phyloP scores from a whole-genome alignment of 2,329 filamentous ascomycete genomes.

The Byssothecium circinans region DNA sequence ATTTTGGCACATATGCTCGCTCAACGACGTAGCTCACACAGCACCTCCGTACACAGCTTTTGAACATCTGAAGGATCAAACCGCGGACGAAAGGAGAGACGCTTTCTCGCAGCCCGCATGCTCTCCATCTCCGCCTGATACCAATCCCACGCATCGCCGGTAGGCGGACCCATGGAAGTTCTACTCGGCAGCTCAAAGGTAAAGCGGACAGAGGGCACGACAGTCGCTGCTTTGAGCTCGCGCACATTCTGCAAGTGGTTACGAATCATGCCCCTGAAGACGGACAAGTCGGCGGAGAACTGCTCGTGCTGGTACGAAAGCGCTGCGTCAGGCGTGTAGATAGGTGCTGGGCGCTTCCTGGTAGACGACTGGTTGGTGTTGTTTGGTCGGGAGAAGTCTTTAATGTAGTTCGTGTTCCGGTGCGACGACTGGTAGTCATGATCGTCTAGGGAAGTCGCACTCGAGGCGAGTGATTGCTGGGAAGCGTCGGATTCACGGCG shows the following conservation, averaged over 20 bases:
- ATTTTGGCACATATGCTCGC: too few relatives aligned
- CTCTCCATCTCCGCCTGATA: constrained; percentile 15
- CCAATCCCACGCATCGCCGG: constrained; percentile 8
- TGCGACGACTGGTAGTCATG: constrained; percentile 3
- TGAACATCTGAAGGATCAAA: constrained; percentile 33
- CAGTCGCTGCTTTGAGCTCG: constrained; percentile 20
- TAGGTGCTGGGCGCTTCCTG: constrained; percentile 6
- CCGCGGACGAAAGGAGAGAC: constrained; percentile 25
- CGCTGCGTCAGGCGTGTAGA: constrained; percentile 7
- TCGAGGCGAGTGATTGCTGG: constrained; percentile 24
- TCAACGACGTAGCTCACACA: constrained; percentile 27
- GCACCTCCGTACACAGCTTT: constrained; percentile 31
- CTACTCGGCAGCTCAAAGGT: constrained; percentile 16
- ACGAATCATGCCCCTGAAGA: constrained; percentile 32
- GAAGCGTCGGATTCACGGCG: constrained; percentile 23
- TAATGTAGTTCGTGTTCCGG: background rate
- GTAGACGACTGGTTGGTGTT: constrained; percentile 2
- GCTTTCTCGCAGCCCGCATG: constrained; percentile 18
- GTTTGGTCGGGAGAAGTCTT: background rate
- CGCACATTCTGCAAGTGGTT: constrained; percentile 31
- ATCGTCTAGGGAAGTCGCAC: constrained; percentile 21
- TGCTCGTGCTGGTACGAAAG: constrained; percentile 18
- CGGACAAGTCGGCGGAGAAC: constrained; percentile 27
- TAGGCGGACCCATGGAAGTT: constrained; percentile 14
- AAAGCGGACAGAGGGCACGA: constrained; percentile 15